Evolutionary conservation across 768 basidiomycete genomes (phyloP), one percentile per base, ranked within the genome.

Genomic region (Hypholoma fasciculare): DNA sequence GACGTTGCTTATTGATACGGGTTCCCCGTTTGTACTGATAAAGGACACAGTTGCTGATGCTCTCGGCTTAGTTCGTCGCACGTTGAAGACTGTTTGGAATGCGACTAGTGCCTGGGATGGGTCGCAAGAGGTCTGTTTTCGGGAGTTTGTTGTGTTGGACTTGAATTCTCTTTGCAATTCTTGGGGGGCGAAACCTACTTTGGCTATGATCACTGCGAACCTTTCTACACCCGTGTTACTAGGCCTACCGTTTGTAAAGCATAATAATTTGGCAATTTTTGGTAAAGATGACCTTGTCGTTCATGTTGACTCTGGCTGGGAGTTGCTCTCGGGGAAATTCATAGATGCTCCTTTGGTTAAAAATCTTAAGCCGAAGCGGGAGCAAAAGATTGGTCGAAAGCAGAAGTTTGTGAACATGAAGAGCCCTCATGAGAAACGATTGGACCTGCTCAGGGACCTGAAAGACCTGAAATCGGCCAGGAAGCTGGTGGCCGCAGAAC

Each of bases 191-290:
- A 44, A 19, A 23, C 8, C 56, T 14, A 49, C 65, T 3, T 38
- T 43, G 3, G 67, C 72, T 0, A n/a, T 76, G 0, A 17, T 42
- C 13, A 42, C 40, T 17, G 66, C 67, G 0, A 40, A 37, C 1
- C 62, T 76, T 1, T 71, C 64, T 36, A 61, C 52, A 2, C 67
- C 68, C 3, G 34, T 78, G 7, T 54, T 78, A 0, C 63, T 78
- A 0, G 74, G 75, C 0, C 50, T 70, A 0, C 76, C 75, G 0
- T 78, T 72, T 27, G 63, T 78, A 0, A 20, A 42, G 9, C 56
- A 60, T 1, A 80, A 80, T 57, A 37, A 66, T 0, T 72, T 80
- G 61, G 58, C 74, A 0, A 58, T 70, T 27, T 72, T 79, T 49
- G 67, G 72, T 20, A 49, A 48, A 12, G 30, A 34, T 34, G 30